Base-by-base conservation (phyloP, 176 grass and related monocot species). In the Triticum turgidum region DNA sequence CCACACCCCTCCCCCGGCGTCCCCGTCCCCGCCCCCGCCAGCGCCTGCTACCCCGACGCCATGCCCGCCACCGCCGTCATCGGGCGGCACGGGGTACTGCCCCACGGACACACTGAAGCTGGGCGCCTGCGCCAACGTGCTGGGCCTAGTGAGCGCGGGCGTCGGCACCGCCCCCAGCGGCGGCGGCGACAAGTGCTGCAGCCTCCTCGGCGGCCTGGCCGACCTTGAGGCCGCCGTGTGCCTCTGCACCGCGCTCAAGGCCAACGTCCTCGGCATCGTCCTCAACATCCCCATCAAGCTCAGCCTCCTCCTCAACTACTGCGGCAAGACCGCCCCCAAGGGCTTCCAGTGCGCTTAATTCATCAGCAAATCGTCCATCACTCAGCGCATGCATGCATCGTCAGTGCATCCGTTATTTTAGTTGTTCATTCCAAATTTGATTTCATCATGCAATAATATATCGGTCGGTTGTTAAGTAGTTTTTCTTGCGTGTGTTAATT, bases 151-250 rank as follows among this genome's bases (percentile, higher is more conserved):
- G 18, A 88, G 9, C 10, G 21, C 25, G 2, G n/a, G 38, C 29
- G 2, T 80, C 30, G 87, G 87, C 76, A 76, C 34, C 44, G 8
- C 78, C 17, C 87, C 82, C 20, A 85, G 73, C 25, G 73, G 73
- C 73, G 47, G 47, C 75, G 7, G 69, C 44, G 25, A 70, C 15
- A 29, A 61, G 59, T 87, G 85, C 85, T 87, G 85, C 78, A 63
- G 67, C 62, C 91, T 89, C 3, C 38, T 87, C 6, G 81, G 79
- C 0, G 91, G 91, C 7, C 78, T 93, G 30, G 88, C 83, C 9
- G 85, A 93, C 86, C 88, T 93, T 3, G 91, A 93, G 45, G 91
- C 91, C 3, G 91, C 91, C 41, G 88, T 93, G 9, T 93, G 91
- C 88, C 91, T 93, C 6, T 93, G 91, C 85, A 93, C 91, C 0